Percentiles rank a stretch among this genome's conserved stretches.
Evolutionary conservation across 164 flowering plant genomes (phyloP).

Genomic region (Magnolia sinica): DNA sequence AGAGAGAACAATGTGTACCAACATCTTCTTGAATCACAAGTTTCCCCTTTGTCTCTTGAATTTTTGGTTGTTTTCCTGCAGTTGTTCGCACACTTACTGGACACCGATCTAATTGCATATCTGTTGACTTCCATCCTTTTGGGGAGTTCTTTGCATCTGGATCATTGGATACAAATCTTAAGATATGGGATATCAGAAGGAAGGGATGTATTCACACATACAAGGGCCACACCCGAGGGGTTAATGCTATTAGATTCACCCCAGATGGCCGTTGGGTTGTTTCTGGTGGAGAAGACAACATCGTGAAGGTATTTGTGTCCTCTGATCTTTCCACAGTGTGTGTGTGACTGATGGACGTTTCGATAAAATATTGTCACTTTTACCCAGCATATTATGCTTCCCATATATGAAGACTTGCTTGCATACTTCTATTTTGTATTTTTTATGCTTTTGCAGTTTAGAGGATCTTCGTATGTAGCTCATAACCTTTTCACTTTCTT

Average conservation of each 20-base stretch:
- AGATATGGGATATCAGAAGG: conserved; percentile 98
- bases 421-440: conserved; percentile 1
- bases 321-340: neutral
- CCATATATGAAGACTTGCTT: neutral
- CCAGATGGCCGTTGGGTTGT: conserved; percentile 99
- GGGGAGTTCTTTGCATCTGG: conserved; percentile 99
- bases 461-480: neutral
- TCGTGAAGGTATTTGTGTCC: conserved; percentile 66
- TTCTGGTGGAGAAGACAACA: conserved; percentile 95
- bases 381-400: neutral
- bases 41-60: neutral
- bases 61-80: conserved; percentile 22
- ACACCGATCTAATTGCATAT: conserved; percentile 91
- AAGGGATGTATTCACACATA: conserved; percentile 98
- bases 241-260: conserved; percentile 90
- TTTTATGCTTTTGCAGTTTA: neutral
- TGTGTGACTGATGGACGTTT: neutral
- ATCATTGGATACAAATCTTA: conserved; percentile 93
- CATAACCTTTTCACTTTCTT: neutral
- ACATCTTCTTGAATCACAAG: neutral
- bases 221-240: conserved; percentile 97
- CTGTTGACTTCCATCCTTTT: conserved; percentile 98
- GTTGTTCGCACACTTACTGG: conserved; percentile 98
- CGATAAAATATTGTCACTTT: neutral
- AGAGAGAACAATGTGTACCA: neutral